These are phyloP conservation scores for Polyporus arcularius DNA, from an alignment of 768 basidiomycete genomes.

Conservation along the genomic window DNA sequence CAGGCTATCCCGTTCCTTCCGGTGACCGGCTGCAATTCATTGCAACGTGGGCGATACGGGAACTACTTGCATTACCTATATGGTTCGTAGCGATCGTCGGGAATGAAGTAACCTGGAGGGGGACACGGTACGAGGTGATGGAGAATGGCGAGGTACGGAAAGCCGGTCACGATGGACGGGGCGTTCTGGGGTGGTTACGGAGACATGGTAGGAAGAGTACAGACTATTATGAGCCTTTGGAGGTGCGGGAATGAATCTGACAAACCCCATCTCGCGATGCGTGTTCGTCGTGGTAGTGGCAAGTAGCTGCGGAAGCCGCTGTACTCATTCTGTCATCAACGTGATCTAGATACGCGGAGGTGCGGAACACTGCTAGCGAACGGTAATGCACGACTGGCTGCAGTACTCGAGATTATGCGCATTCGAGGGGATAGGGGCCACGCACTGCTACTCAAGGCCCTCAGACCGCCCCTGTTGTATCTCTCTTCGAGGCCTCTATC, in stretches of 20 bases:
- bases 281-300: no score
- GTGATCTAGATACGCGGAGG: no score
- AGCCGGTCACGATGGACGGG: constrained; percentile 13
- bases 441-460: no score
- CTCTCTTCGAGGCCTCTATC: no score
- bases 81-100: constrained; percentile 84
- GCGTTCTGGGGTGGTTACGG: constrained; percentile 19
- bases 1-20: constrained; percentile 58
- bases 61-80: constrained; percentile 85
- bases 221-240: constrained; percentile 39
- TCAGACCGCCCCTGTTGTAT: no score
- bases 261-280: background rate
- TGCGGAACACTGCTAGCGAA: no score
- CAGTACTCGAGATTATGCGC: no score
- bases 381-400: no score
- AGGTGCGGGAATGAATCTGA: constrained; percentile 9
- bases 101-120: constrained; percentile 85
- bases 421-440: no score
- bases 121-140: constrained; percentile 71
- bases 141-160: constrained; percentile 67
- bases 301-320: no score
- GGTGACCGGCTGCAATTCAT: constrained; percentile 57
- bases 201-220: constrained; percentile 16
- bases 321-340: no score
- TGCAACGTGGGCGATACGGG: constrained; percentile 76